Base-by-base conservation (phyloP, 2,329 filamentous ascomycete genomes). In the Aspergillus piperis region DNA sequence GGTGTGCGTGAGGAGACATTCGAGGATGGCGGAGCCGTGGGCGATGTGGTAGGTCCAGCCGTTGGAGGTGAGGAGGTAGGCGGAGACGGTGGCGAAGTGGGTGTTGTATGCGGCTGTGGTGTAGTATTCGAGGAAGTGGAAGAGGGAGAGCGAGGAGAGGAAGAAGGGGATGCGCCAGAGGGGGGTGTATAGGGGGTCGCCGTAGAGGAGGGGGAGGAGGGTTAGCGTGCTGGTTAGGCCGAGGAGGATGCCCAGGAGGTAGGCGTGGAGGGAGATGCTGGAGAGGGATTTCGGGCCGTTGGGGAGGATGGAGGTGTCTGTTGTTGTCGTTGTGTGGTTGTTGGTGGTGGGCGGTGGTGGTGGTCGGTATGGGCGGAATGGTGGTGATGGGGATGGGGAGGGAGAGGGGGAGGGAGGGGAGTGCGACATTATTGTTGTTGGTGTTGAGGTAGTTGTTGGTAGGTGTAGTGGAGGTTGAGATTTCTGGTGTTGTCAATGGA, bases 121-220 rank as follows among this genome's bases (percentile, higher is more conserved):
- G 83, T 88, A 96, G 82, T 93, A 99, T 78, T 99, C 95, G 75
- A 98, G 88, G 78, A 96, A 98, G 81, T 99, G 95, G 79, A 98
- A 98, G 30, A 89, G 69, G 25, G 88, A 84, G 51, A 98, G 87
- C 13, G 87, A 81, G 39, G 75, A 64, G 61, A 82, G 65, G 72
- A 82, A 82, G 68, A 84, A 81, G 8, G 83, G 81, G 0, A 85
- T 73, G 21, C 86, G 81, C 86, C 86, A 90, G 57, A 85, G 72
- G 4, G 78, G 75, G 42, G 61, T 47, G 15, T 30, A 49, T 27
- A 49, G 47, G 23, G 53, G 19, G 39, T 25, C 42, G 44, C 21
- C 42, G 8, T 13, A 17, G 21, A 41, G 6, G 54, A 68, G 61
- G 55, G 70, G 60, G 50, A 70, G 60, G 10, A 76, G 17, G 4